A percentile compares a stretch with the other conserved stretches of the same genome.
Evolutionary conservation across 345 rosid genomes (phyloP).

Genomic region (Leavenworthia alabamica): DNA sequence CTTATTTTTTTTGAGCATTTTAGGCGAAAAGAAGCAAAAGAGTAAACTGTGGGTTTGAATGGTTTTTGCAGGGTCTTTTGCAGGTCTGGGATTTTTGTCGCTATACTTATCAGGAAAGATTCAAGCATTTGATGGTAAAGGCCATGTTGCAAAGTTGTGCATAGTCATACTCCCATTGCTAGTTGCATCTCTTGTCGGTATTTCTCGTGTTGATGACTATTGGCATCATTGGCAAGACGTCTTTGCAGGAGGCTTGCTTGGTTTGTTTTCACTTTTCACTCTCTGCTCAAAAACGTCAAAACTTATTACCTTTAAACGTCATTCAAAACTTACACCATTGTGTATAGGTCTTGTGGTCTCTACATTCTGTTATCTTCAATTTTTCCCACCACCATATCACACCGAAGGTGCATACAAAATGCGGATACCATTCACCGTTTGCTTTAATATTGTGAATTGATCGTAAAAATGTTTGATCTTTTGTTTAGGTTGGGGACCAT

Average conservation of each 20-base stretch:
- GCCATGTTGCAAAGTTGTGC: conserved; percentile 72
- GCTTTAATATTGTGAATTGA: neutral
- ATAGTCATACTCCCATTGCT: conserved; percentile 57
- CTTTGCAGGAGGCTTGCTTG: conserved; percentile 72
- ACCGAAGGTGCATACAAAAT: conserved; percentile 37
- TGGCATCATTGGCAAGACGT: conserved; percentile 92
- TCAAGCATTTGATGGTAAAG: conserved; percentile 56
- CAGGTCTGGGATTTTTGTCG: conserved; percentile 56
- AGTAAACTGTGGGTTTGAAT: neutral
- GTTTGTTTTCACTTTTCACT: conserved; percentile 28
- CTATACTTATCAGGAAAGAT: conserved; percentile 66
- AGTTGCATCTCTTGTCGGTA: conserved; percentile 56
- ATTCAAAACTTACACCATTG: neutral
- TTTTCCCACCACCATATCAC: conserved; percentile 66
- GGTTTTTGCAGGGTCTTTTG: conserved; percentile 52
- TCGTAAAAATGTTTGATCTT: neutral
- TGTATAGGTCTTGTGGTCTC: conserved; percentile 48
- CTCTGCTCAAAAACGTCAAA: conserved; percentile 3
- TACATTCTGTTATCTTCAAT: conserved; percentile 65
- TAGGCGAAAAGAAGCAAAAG: neutral
- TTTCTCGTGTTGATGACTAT: conserved; percentile 82
- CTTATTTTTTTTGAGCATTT: neutral
- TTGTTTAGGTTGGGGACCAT: conserved; percentile 59
- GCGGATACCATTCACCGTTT: neutral
- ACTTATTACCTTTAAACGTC: neutral